These are phyloP conservation scores for Parastagonospora nodorum DNA, from an alignment of 2,329 filamentous ascomycete genomes.

Conservation along the genomic window DNA sequence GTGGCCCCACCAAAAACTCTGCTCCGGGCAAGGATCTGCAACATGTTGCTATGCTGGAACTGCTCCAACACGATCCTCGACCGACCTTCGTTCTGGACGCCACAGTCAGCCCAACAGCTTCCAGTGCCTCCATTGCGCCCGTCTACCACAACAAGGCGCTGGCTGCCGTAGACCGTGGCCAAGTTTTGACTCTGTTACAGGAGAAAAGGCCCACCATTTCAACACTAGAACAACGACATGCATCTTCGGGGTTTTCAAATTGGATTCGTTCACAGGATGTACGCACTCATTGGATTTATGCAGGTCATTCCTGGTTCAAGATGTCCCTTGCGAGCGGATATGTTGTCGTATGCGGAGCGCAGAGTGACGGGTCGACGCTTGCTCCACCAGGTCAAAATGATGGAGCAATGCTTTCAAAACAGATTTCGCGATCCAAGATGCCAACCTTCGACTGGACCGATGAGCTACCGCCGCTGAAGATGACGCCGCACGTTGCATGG, in stretches of 20 bases:
- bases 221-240: neutral
- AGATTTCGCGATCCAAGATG: conserved; percentile 3
- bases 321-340: no score
- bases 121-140: conserved; percentile 17
- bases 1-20: neutral
- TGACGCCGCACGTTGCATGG: conserved; percentile 15
- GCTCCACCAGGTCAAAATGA: neutral
- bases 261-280: no score
- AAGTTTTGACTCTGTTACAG: conserved; percentile 12
- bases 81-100: conserved; percentile 6
- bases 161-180: conserved; percentile 7
- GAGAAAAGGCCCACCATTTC: neutral
- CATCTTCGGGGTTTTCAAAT: no score
- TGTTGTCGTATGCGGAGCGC: conserved; percentile 19
- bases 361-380: neutral
- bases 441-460: conserved; percentile 22
- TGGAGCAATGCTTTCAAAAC: neutral
- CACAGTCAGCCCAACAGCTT: neutral
- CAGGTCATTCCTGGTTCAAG: no score
- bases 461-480: conserved; percentile 12
- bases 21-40: neutral
- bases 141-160: conserved; percentile 32
- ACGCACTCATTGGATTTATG: no score
- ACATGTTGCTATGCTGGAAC: conserved; percentile 14
- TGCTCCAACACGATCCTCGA: conserved; percentile 25